These are phyloP conservation scores for Eruca vesicaria DNA, from an alignment of 441 rosid genomes.

Conservation along the genomic window DNA sequence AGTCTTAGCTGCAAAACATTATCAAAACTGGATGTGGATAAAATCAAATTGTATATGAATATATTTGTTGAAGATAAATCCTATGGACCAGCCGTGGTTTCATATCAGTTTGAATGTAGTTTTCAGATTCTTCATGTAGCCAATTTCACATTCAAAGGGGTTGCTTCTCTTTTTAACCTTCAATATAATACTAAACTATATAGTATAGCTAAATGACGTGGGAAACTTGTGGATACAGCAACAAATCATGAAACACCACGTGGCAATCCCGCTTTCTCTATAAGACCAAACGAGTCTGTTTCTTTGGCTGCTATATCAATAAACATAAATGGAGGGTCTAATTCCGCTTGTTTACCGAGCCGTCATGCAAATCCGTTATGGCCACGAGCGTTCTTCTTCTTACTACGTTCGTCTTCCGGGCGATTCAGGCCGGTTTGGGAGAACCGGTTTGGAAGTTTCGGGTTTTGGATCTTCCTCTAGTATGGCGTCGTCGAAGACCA, in stretches of 20 bases:
- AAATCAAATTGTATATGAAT: not conserved
- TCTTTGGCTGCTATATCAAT: constrained; percentile 12
- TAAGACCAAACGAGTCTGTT: constrained; percentile 12
- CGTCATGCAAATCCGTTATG: constrained; percentile 58
- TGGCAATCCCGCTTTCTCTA: not conserved
- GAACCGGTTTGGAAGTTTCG: constrained; percentile 35
- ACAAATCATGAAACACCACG: constrained; percentile 23
- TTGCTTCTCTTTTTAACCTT: constrained; percentile 16
- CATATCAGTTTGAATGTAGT: constrained; percentile 42
- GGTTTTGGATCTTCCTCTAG: constrained; percentile 33
- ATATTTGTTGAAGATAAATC: constrained; percentile 16
- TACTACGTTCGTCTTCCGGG: constrained; percentile 79
- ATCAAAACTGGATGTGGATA: constrained; percentile 11
- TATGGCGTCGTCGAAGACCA: constrained; percentile 28
- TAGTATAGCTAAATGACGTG: constrained; percentile 22
- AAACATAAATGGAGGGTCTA: constrained; percentile 68
- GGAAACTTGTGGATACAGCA: constrained; percentile 23
- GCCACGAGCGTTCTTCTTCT: constrained; percentile 40
- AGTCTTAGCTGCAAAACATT: not conserved
- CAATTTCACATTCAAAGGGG: constrained; percentile 40
- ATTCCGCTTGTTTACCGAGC: constrained; percentile 76
- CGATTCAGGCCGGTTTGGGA: constrained; percentile 63
- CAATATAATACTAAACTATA: not conserved
- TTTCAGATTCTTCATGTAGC: constrained; percentile 48
- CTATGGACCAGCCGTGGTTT: constrained; percentile 29